Evolutionary conservation across 495 filamentous ascomycete genomes (phyloP).

Genomic region (Schizothecium vesticola): DNA sequence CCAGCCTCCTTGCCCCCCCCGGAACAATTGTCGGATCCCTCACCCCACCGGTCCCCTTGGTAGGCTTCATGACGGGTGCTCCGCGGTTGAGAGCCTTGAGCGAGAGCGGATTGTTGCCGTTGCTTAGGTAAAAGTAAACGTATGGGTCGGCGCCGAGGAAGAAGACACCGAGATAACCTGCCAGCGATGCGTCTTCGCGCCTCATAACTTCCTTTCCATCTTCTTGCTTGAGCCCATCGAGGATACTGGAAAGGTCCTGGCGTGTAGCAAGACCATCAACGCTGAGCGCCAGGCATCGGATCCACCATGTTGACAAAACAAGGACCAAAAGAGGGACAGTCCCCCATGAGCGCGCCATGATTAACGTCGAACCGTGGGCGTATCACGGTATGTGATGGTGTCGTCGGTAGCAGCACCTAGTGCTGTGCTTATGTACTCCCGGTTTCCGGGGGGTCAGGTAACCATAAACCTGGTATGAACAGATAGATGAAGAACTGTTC

Average conservation of each 20-base stretch:
- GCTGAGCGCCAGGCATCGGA: constrained; percentile 3
- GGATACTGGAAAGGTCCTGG: not conserved
- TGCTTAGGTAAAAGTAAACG: constrained; percentile 50
- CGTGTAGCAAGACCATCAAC: not conserved
- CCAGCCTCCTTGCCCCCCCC: constrained; percentile 46
- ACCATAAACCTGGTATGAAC: not conserved
- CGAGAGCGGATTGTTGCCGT: constrained; percentile 44
- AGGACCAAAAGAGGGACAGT: not conserved
- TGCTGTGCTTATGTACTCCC: not conserved
- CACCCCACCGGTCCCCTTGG: constrained; percentile 46
- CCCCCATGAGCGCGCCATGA: not conserved
- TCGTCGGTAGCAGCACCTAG: not conserved
- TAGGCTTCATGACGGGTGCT: constrained; percentile 43
- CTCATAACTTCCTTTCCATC: constrained; percentile 11
- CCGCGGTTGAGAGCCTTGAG: constrained; percentile 45
- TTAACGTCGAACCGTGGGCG: not conserved
- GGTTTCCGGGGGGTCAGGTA: not conserved
- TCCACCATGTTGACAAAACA: not conserved
- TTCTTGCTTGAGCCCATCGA: not conserved
- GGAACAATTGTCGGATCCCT: constrained; percentile 44
- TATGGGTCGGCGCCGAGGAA: constrained; percentile 50
- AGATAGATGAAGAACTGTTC: not conserved
- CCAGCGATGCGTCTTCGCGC: constrained; percentile 37
- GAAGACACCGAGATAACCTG: constrained; percentile 48
- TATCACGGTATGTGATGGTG: not conserved